Base-by-base conservation (phyloP, 2,329 filamentous ascomycete genomes). In the Colletotrichum sp. region DNA sequence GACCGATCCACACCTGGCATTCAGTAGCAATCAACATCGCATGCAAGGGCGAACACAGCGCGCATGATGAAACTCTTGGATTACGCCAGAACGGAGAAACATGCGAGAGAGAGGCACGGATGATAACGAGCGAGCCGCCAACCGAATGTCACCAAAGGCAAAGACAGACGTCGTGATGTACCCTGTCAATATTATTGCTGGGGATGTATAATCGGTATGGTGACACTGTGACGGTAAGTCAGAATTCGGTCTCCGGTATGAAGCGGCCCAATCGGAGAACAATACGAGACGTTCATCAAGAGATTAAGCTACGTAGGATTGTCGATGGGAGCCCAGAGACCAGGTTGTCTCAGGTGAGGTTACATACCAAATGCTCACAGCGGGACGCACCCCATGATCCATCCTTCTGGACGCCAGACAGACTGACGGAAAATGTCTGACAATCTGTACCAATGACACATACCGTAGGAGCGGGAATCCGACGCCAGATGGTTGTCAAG, bases 241-340 rank as follows among this genome's bases (percentile, higher is more conserved):
- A 15, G 44, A 13, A 8, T 44, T 32, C 27, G 44, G 32, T 49
- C 57, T 55, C 25, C 49, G 49, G 44, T 44, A 39, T n/a, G 32
- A 71, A 25, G 72, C 61, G 67, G 67, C 9, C 72, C 72, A 71
- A 75, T 75, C 34, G 12, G 72, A 71, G 32, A 7, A 15, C 49
- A 8, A 19, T 25, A 6, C 49, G 9, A n/a, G 32, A 66, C 49
- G 7, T 69, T 32, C 8, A 25, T 61, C 27, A 62, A 52, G 67
- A 75, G 49, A 65, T 71, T 52, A 70, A 65, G 67, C 49, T 52
- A 66, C 30, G 72, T 75, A 22, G 44, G 36, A 52, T 16, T 39
- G 61, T 16, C 22, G 27, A 30, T 61, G 36, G 59, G n/a, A 61
- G 61, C 61, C 72, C 61, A 19, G 16, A 25, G 22, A 39, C 49